Evolutionary conservation across 1,284 basidiomycete species (phyloP), one percentile per base, ranked within the genome.

Genomic region (Trichosporon faecale): DNA sequence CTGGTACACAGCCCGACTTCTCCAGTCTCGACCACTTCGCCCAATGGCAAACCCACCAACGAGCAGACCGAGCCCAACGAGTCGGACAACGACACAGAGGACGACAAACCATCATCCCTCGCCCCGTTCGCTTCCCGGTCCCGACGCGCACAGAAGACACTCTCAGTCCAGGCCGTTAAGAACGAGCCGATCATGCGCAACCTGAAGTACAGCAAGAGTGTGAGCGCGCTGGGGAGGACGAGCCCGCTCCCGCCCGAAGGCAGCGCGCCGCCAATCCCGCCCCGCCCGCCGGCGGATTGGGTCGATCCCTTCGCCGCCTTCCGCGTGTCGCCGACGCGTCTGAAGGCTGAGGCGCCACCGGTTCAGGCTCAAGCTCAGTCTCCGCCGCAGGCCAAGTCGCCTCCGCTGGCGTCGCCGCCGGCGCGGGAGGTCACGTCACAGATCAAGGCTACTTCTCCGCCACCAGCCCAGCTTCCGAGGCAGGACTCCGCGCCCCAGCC

Each of bases 161-260:
- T 29, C 27, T 60, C 55, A 7, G 16, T 31, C 16, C 55, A 60
- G 27, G 55, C 55, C 55, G 55, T 60, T 60, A 60, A 60, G 55
- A 60, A 60, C 55, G 55, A 60, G 55, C 55, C 55, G 3, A 29
- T 60, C 52, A 55, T 25, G 52, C 52, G 52, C 52, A 55, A 25
- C 52, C 52, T 55, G 23, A 55, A 55, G 52, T 25, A 55, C 23
- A 12, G 9, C 8, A 25, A 23, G 52, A 55, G 52, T 14, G 21
- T 55, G 4, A 29, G 23, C 55, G 29, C 55, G 27, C 25, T 29
- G 11, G 9, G 27, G 25, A 27, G 25, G 12, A 8, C 27, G 6
- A 18, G 14, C 14, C 6, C 55, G 11, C 25, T 29, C 2, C 25
- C 55, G 29, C 55, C 55, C 12, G 18, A 6, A 8, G 21, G 46